These are phyloP conservation scores for Diaporthe citrichinensis DNA, from an alignment of 2,329 filamentous ascomycete species.

Conservation along the genomic window DNA sequence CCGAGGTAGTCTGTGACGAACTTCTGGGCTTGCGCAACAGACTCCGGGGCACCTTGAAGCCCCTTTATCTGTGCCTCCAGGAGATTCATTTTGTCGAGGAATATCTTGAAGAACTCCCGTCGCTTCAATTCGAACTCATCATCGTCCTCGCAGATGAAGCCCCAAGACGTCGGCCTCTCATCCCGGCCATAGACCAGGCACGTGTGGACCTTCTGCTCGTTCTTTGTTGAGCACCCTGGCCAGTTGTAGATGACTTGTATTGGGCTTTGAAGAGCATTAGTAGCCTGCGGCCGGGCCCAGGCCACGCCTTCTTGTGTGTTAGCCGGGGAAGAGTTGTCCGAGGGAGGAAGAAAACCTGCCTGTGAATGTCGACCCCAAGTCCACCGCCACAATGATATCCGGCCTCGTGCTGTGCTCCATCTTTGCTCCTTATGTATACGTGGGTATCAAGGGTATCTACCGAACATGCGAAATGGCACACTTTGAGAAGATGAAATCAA, in stretches of 20 bases:
- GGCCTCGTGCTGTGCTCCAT: constrained; percentile 44
- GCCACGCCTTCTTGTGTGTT: constrained; percentile 51
- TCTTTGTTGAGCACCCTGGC: constrained; percentile 66
- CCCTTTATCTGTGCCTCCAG: constrained; percentile 58
- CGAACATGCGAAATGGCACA: background rate
- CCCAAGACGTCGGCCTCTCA: constrained; percentile 64
- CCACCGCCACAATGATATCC: constrained; percentile 59
- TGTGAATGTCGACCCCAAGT: constrained; percentile 63
- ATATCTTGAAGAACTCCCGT: constrained; percentile 70
- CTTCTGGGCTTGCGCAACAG: constrained; percentile 58
- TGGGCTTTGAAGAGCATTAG: constrained; percentile 53
- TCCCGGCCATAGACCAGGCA: constrained; percentile 61
- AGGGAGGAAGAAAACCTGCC: constrained; percentile 46
- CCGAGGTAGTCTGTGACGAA: constrained; percentile 65
- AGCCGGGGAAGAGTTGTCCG: background rate
- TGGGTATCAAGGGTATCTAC: constrained; percentile 30
- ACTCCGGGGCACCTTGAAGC: constrained; percentile 58
- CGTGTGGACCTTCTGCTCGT: constrained; percentile 69
- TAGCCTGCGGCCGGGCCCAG: constrained; percentile 50
- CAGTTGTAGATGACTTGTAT: constrained; percentile 66
- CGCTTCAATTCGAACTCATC: constrained; percentile 54
- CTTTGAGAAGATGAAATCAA: background rate
- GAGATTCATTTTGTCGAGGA: constrained; percentile 62
- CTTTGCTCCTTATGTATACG: background rate
- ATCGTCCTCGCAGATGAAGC: constrained; percentile 65